phyloP scores from a whole-genome alignment of 257 asterid species.

The Mitragyna speciosa region DNA sequence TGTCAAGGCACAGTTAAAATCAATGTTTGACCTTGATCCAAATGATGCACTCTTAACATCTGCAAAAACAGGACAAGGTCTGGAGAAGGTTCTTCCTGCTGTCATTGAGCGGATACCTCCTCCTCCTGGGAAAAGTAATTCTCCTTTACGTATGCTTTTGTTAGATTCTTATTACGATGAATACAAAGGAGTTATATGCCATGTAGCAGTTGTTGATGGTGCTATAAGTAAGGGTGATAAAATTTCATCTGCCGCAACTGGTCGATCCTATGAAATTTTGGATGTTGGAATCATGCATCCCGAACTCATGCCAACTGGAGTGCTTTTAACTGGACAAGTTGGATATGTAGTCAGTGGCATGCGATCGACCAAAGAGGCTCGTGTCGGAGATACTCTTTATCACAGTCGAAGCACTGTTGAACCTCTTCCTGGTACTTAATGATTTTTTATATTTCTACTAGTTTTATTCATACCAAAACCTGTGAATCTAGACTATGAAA shows the following conservation, averaged over 20 bases:
- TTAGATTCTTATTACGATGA: conserved; percentile 96
- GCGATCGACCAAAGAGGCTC: conserved; percentile 97
- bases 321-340: conserved; percentile 92
- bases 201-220: conserved; percentile 95
- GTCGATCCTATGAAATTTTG: conserved; percentile 78
- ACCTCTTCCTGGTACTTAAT: conserved; percentile 79
- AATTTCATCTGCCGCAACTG: conserved; percentile 84
- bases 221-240: conserved; percentile 84
- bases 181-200: conserved; percentile 97
- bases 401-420: conserved; percentile 57
- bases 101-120: conserved; percentile 90
- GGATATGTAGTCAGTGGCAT: conserved; percentile 93
- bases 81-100: conserved; percentile 92
- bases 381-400: conserved; percentile 91
- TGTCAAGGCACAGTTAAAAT: conserved; percentile 84
- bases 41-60: conserved; percentile 77
- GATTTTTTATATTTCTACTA: not conserved
- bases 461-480: not conserved
- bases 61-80: conserved; percentile 94
- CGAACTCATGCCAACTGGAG: conserved; percentile 81
- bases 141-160: conserved; percentile 79
- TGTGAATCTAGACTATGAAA: not conserved
- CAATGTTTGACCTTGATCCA: conserved; percentile 94
- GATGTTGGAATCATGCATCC: conserved; percentile 97
- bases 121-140: conserved; percentile 68